Conservation (phyloP, 768 basidiomycete species). For the Termitomyces titanicus region DNA sequence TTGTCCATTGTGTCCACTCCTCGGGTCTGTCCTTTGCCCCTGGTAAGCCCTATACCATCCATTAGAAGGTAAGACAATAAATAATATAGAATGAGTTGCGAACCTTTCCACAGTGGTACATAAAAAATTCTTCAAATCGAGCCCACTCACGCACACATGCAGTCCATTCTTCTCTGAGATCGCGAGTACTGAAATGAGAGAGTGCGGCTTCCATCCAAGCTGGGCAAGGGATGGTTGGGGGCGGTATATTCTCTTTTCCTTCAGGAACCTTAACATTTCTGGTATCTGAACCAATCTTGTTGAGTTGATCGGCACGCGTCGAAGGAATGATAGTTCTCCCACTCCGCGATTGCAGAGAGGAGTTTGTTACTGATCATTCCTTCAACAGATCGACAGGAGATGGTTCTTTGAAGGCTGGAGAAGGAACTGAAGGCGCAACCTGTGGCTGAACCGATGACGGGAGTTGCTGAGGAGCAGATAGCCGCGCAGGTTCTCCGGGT, state of each 20-base stretch:
- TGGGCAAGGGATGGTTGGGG: neutral
- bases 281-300: neutral
- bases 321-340: too few species aligned
- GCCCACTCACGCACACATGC: neutral
- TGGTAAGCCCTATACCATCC: neutral
- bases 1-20: slow-evolving; percentile 12
- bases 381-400: too few species aligned
- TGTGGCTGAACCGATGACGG: too few species aligned
- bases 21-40: neutral
- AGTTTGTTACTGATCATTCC: too few species aligned
- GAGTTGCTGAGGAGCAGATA: too few species aligned
- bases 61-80: too few species aligned
- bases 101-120: neutral
- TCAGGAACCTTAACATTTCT: neutral
- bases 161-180: neutral
- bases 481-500: too few species aligned
- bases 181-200: neutral
- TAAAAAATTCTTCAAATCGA: neutral
- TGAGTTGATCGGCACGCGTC: neutral
- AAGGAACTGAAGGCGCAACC: too few species aligned
- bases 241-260: neutral
- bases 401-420: too few species aligned
- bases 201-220: neutral
- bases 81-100: neutral
- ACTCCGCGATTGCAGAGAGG: too few species aligned